Evolutionary conservation across 208 protist genomes (phyloP), one percentile per base, ranked within the genome.

Genomic region (Acanthamoeba healyi): DNA sequence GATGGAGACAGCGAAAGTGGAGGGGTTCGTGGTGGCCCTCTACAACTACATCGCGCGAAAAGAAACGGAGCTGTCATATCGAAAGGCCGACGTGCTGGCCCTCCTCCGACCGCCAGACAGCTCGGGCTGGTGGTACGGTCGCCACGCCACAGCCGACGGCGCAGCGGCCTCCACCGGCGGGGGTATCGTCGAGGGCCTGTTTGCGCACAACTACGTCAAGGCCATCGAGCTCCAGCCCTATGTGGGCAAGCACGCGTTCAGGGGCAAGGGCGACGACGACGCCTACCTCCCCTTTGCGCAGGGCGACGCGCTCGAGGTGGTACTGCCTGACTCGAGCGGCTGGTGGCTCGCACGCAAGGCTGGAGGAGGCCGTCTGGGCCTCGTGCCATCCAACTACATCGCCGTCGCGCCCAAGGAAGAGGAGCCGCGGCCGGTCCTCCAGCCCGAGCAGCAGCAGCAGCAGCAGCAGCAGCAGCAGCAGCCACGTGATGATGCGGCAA

Each of bases 351-450:
- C 58, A 5, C 58, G 58, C 58, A 65, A 14, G n/a, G 58, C 26
- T 14, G 58, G 58, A 2, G 58, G 58, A 17, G 26, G 26, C 2
- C 58, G 58, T 4, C 58, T 65, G 58, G 58, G 24, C 4, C 58
- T 65, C 58, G 58, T 65, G n/a, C 58, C 58, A 26, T 17, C 58
- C n/a, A 65, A 65, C 58, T 65, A 65, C 58, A 65, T 65, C n/a
- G 58, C 58, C 58, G 5, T 65, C 58, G 58, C n/a, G 49, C 49
- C 49, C 49, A 56, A 56, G 49, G 49, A 22, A 22, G 49, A 56
- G 49, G 49, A 56, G 49, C 49, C 15, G 49, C 49, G 6, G 49
- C 49, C 15, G 49, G 10, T 54, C 10, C 49, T 54, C 15, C 49
- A 54, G 49, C 49, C 10, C 26, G 26, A 34, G 26, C 5, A 34